phyloP scores from a whole-genome alignment of 202 grass and related monocot genomes.

The Zoysia matrella region DNA sequence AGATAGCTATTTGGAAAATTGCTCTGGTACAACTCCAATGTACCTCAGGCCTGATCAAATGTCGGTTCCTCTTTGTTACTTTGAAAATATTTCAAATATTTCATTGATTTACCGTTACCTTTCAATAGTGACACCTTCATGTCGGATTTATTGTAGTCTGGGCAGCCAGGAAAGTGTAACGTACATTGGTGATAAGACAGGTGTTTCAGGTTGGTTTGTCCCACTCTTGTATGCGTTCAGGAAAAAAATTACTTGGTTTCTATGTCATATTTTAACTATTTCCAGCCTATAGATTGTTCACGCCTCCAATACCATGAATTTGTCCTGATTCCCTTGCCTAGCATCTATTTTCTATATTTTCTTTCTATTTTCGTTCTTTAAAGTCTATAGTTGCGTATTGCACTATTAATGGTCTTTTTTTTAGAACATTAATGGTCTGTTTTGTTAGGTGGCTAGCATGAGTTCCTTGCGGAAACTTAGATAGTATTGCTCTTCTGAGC shows the following conservation, averaged over 20 bases:
- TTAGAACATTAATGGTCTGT: not conserved
- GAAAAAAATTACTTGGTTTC: not conserved
- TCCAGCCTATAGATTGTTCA: conserved; percentile 10
- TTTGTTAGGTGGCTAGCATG: not conserved
- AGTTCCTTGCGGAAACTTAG: conserved; percentile 16
- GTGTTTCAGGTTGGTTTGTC: conserved; percentile 57
- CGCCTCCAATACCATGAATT: not conserved
- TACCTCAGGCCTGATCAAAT: conserved; percentile 50
- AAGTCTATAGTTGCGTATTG: not conserved
- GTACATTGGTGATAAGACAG: conserved; percentile 33
- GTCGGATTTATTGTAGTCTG: conserved; percentile 46
- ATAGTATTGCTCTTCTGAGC: not conserved
- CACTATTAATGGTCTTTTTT: conserved; percentile 1
- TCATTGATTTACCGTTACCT: conserved; percentile 6
- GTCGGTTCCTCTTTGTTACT: conserved; percentile 30
- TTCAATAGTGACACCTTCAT: conserved; percentile 29
- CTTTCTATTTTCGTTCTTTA: conserved; percentile 1
- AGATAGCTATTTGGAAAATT: conserved; percentile 53
- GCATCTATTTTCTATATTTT: too few relatives aligned
- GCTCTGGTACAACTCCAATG: conserved; percentile 55
- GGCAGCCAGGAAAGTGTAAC: conserved; percentile 44
- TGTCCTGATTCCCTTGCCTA: not conserved
- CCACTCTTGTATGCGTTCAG: not conserved
- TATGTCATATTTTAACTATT: not conserved
- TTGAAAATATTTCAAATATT: not conserved